Evolutionary conservation across 1,284 basidiomycete species (phyloP).

Genomic region (Malassezia nana): DNA sequence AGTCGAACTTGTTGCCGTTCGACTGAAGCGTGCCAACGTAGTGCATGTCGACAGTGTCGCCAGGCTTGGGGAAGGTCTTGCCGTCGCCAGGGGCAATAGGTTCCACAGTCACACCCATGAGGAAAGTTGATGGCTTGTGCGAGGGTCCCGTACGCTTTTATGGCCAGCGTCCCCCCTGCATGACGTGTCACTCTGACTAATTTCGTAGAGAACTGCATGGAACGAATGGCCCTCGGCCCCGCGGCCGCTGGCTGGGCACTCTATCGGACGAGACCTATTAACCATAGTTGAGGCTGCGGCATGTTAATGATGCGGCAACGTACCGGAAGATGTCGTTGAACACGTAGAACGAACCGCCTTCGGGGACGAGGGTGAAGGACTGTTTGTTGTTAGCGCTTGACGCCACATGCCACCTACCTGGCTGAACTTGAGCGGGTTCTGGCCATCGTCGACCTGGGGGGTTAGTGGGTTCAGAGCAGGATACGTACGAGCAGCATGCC

Average conservation of each 20-base stretch:
- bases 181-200: slow-evolving; percentile 15
- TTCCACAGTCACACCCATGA: slow-evolving; percentile 46
- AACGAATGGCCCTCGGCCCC: not conserved
- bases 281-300: slow-evolving; percentile 35
- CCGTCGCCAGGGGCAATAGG: slow-evolving; percentile 46
- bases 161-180: not conserved
- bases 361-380: slow-evolving; percentile 76
- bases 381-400: slow-evolving; percentile 17
- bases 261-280: slow-evolving; percentile 10
- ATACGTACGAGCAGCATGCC: slow-evolving; percentile 58
- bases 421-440: slow-evolving; percentile 29
- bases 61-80: slow-evolving; percentile 43
- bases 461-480: not conserved
- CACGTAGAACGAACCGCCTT: slow-evolving; percentile 72
- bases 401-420: slow-evolving; percentile 16
- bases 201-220: not conserved
- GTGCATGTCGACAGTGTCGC: slow-evolving; percentile 41
- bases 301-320: not conserved
- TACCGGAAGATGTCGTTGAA: slow-evolving; percentile 51
- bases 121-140: slow-evolving; percentile 16
- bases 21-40: slow-evolving; percentile 38
- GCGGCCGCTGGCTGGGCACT: no score
- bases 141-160: not conserved
- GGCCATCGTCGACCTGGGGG: slow-evolving; percentile 24
- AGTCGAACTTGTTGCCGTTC: slow-evolving; percentile 42